Conservation (phyloP, 768 basidiomycete species). For the Podaxis mareebaensis region DNA sequence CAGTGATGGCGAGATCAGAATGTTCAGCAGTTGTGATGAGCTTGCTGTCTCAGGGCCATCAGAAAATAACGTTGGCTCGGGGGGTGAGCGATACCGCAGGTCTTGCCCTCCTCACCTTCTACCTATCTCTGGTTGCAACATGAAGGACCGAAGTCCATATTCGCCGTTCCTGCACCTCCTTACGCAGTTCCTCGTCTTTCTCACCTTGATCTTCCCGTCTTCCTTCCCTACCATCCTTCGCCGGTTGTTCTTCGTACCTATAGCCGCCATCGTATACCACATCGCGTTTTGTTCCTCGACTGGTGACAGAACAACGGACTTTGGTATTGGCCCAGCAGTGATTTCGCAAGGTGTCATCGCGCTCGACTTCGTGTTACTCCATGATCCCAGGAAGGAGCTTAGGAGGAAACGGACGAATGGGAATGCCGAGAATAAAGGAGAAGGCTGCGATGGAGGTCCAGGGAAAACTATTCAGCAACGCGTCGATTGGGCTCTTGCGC, state of each 20-base stretch:
- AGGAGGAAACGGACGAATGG: background rate
- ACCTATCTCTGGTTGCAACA: background rate
- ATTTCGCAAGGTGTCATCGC: background rate
- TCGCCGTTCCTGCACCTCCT: background rate
- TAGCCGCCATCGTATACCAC: background rate
- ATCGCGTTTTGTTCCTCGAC: slow-evolving; percentile 2
- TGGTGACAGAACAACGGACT: background rate
- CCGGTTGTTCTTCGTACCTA: slow-evolving; percentile 1
- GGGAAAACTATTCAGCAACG: background rate
- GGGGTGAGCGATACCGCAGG: too few species aligned
- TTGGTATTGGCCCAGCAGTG: background rate
- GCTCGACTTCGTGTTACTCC: slow-evolving; percentile 6
- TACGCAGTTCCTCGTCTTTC: background rate
- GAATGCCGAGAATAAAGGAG: background rate
- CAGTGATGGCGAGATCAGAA: too few species aligned
- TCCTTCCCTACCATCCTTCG: background rate
- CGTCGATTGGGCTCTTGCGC: background rate
- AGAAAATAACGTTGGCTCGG: too few species aligned
- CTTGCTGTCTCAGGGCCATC: too few species aligned
- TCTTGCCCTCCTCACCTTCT: background rate
- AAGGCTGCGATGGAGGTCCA: background rate
- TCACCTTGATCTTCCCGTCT: background rate
- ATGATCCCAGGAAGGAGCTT: background rate
- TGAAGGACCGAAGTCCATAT: background rate
- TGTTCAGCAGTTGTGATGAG: too few species aligned